phyloP scores from a whole-genome alignment of 306 rosid species.

The Quercus mongolica region DNA sequence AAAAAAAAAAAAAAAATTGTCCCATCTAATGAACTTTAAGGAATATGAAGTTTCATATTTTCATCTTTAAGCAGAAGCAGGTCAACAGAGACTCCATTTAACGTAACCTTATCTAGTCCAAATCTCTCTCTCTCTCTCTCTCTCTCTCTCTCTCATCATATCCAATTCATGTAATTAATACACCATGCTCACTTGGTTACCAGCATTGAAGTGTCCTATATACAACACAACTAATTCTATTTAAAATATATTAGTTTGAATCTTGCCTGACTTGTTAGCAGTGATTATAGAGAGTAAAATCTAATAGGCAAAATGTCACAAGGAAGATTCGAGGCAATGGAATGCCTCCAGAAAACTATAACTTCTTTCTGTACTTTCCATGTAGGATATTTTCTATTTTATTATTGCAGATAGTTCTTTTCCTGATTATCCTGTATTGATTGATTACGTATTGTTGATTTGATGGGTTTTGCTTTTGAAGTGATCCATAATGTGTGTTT shows the following conservation, averaged over 20 bases:
- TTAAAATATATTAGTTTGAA: not conserved
- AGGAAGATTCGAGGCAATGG: not conserved
- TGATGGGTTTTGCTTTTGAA: not conserved
- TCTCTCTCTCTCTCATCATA: not conserved
- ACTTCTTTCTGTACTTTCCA: not conserved
- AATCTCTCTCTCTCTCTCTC: too few relatives aligned
- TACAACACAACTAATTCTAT: not conserved
- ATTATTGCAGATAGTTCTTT: not conserved
- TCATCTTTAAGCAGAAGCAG: too few relatives aligned
- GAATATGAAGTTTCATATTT: too few relatives aligned
- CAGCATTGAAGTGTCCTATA: not conserved
- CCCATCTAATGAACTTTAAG: too few relatives aligned
- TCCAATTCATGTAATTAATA: not conserved
- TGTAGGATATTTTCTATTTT: not conserved
- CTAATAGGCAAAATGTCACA: not conserved
- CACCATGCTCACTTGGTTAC: not conserved
- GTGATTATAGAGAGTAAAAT: not conserved
- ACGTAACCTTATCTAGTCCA: too few relatives aligned
- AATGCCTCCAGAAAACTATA: not conserved
- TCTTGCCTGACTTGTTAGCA: not conserved
- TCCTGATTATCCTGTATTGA: not conserved
- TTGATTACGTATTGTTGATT: not conserved
- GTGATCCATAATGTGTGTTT: not conserved
- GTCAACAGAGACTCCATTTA: too few relatives aligned
- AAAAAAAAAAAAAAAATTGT: too few relatives aligned